Percentiles rank a stretch among this genome's conserved stretches.
Conservation (phyloP, 176 grass and related monocot species). For the Hordeum vulgare region DNA sequence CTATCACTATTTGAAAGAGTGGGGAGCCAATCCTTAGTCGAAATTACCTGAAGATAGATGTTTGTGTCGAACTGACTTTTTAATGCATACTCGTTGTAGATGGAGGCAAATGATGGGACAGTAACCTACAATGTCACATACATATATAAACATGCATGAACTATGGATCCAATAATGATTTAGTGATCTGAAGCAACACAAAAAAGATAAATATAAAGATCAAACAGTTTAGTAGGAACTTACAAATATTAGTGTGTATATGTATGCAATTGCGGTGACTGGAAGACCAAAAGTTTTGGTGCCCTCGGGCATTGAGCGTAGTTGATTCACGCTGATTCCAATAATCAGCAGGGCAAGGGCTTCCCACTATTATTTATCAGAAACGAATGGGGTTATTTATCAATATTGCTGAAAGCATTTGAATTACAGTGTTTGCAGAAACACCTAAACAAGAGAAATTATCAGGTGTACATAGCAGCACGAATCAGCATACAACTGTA, state of each 20-base stretch:
- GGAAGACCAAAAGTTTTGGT: constrained; percentile 65
- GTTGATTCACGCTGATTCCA: constrained; percentile 95
- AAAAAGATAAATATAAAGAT: constrained; percentile 19
- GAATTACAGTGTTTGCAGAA: background rate
- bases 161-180: background rate
- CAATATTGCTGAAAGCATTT: constrained; percentile 1
- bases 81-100: constrained; percentile 96
- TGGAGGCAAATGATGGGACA: constrained; percentile 91
- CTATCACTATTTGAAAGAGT: constrained; percentile 1
- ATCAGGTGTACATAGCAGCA: background rate
- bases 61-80: constrained; percentile 98
- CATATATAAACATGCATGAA: constrained; percentile 17
- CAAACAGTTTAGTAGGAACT: constrained; percentile 37
- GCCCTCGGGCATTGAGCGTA: constrained; percentile 60
- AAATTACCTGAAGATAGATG: constrained; percentile 93
- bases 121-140: constrained; percentile 59
- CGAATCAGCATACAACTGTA: background rate
- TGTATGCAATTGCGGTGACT: constrained; percentile 68
- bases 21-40: background rate
- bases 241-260: constrained; percentile 98
- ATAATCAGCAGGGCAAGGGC: constrained; percentile 96
- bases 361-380: constrained; percentile 66
- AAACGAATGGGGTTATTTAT: constrained; percentile 11
- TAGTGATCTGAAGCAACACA: background rate
- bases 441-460: background rate